Base-by-base conservation (phyloP, 2,329 filamentous ascomycete genomes). In the Scopulariopsis brevicaulis region DNA sequence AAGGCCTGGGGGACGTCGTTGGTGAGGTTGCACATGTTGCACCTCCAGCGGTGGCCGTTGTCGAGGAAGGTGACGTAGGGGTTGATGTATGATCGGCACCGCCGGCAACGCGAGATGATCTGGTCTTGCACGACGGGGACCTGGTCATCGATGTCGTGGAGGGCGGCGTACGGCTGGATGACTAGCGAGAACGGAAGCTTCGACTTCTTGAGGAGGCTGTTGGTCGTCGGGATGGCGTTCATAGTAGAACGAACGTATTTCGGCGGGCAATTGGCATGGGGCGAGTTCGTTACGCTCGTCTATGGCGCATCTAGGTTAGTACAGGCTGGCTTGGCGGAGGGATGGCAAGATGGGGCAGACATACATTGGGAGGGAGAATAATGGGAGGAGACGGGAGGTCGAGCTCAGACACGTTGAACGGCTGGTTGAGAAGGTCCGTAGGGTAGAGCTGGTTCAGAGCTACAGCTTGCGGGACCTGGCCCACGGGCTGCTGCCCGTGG, bases 1-100 rank as follows among this genome's bases (percentile, higher is more conserved):
- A 99, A 99, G 43, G 92, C 92, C 73, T 99, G 94, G n/a, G 94
- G 94, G 46, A 97, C 93, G 66, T 99, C 94, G 70, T 99, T 99
- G 65, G 92, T 96, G 63, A 99, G 79, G 72, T 96, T 97, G 73
- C 94, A 99, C 92, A 99, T 96, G 75, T 99, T 99, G 77, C 94
- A 99, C 68, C 93, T 87, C 94, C 94, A 99, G 68, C 94, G 84
- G 74, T 99, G 94, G 53, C 94, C 94, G 68, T 97, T 90, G 66
- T 99, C 94, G 61, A 99, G 77, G 75, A 99, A 99, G 53, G 90
- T 90, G 60, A 96, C 94, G 65, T 93, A 99, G 14, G 94, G 92
- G 71, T 97, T 97, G 78, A 97, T 97, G 71, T 97, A 97, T 58
- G 93, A 94, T 65, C 94, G 82, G 74, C 94, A 99, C 73, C 94